These are phyloP conservation scores for Tolypocladium pustulatum DNA, from an alignment of 2,329 filamentous ascomycete species.

Conservation along the genomic window DNA sequence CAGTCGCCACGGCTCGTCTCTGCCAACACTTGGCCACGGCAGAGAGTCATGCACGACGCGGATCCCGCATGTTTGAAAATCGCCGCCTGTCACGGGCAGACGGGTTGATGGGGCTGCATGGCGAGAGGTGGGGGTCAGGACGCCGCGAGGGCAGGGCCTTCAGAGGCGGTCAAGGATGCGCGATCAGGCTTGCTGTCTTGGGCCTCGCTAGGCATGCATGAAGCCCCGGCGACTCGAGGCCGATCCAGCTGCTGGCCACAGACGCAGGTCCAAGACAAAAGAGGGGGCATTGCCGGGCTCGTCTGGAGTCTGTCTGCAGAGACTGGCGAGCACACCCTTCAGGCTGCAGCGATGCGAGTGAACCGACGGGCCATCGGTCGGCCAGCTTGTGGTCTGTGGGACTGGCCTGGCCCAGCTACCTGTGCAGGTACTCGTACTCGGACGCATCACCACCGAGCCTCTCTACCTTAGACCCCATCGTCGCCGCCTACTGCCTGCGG, in stretches of 20 bases:
- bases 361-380: not conserved
- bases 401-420: not conserved
- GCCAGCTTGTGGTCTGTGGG: not conserved
- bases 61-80: not conserved
- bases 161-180: not conserved
- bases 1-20: not conserved
- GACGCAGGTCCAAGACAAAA: not conserved
- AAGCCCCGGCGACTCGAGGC: not conserved
- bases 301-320: not conserved
- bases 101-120: too few relatives aligned
- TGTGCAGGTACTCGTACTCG: not conserved
- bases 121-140: not conserved
- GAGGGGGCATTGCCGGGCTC: not conserved
- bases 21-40: not conserved
- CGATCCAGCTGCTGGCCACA: not conserved
- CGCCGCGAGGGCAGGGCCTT: not conserved
- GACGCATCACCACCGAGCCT: not conserved
- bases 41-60: not conserved
- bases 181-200: not conserved
- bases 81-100: not conserved
- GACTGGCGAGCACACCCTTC: not conserved
- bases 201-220: not conserved
- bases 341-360: not conserved
- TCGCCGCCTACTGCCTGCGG: not conserved
- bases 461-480: not conserved